Base-by-base conservation (phyloP, 2,329 filamentous ascomycete genomes). In the Madurella mycetomatis region DNA sequence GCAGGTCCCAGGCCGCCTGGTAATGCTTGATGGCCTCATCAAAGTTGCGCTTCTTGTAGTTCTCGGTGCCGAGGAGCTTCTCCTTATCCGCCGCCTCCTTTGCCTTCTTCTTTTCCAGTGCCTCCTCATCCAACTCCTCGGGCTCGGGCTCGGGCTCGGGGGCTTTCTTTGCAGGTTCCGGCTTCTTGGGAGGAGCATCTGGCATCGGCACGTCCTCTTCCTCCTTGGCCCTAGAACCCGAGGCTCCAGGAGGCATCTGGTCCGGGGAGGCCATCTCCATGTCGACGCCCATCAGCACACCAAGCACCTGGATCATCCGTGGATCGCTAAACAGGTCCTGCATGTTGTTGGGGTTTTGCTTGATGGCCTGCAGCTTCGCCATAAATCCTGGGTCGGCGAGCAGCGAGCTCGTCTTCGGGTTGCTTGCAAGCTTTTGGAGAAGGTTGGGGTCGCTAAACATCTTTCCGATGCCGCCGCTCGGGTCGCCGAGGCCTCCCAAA, bases 1-100 rank as follows among this genome's bases (percentile, higher is more conserved):
- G 80, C 40, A 88, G 73, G 56, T 96, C 92, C 94, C 94, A 99
- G 0, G 94, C 94, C 72, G 95, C 95, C 70, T 73, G 82, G 79
- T 99, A 99, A 76, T 99, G 90, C 68, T 86, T 84, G 66, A 99
- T 96, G 48, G 94, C 94, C 67, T 88, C 85, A 66, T 97, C 94
- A 63, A 99, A 96, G 69, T 96, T 86, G 64, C 90, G 87, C 83
- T 97, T 97, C 86, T 99, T 99, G 81, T 99, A 99, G 71, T 87
- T 86, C 64, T 94, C 90, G 13, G 92, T 99, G 54, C 94, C 94
- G 54, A 95, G 78, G 31, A 86, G 88, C 83, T 99, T 99, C 75
- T 96, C 88, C 70, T 91, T 89, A 65, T 99, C 94, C 43, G 92
- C 94, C 60, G 88, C 90, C 66, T 87, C 89, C 78, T 97, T 95